phyloP scores from a whole-genome alignment of 2,329 filamentous ascomycete genomes.

The Phialophora verrucosa region DNA sequence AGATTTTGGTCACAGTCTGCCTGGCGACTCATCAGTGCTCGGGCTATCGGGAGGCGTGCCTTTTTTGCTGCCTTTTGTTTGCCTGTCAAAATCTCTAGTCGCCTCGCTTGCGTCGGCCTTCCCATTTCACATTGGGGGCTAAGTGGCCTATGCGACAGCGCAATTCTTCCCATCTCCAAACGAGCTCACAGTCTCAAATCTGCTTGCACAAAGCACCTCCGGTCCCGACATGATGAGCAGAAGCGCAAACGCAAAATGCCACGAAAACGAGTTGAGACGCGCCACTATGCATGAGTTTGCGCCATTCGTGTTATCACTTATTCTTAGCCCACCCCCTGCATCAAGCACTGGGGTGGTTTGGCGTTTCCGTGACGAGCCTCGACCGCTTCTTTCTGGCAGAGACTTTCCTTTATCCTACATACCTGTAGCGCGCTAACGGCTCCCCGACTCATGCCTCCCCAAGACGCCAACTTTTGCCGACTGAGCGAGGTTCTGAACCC shows the following conservation, averaged over 20 bases:
- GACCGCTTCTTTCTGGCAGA: conserved; percentile 3
- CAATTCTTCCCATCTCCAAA: neutral
- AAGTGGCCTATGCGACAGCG: neutral
- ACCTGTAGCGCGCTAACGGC: neutral
- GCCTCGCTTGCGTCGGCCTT: conserved; percentile 12
- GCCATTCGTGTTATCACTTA: conserved; percentile 19
- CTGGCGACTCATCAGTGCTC: neutral
- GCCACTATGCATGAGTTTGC: conserved; percentile 5
- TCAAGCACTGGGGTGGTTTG: neutral
- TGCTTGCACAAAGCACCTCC: neutral
- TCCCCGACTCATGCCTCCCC: neutral
- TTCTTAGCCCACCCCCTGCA: conserved; percentile 21
- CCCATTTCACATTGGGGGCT: conserved; percentile 8
- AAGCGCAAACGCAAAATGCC: neutral
- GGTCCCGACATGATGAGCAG: neutral
- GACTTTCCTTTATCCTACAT: neutral
- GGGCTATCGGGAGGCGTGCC: neutral
- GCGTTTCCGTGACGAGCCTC: neutral
- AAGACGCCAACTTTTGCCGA: conserved; percentile 3
- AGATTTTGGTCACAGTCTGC: neutral
- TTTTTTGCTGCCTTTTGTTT: conserved; percentile 3
- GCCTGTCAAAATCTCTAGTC: conserved; percentile 8
- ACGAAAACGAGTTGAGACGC: conserved; percentile 1
- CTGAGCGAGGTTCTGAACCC: conserved; percentile 11
- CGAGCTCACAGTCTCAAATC: neutral